Conservation (phyloP, 352 stramenopile species). For the Pythium brassicae region DNA sequence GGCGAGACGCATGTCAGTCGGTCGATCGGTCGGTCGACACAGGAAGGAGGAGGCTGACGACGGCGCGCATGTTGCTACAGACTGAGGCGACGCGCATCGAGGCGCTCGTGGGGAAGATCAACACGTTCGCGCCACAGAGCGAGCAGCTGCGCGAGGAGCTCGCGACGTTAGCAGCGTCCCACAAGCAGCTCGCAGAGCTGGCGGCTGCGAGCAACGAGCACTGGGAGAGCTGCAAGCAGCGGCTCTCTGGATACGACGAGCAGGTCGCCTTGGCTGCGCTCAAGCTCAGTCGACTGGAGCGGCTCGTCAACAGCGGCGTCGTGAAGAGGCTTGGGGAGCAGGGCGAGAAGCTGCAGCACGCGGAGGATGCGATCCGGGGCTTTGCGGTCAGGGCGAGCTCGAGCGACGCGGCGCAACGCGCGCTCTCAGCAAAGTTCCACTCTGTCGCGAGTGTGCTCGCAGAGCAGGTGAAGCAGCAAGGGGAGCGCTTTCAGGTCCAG, state of each 20-base stretch:
- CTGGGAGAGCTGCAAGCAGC: neutral
- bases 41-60: neutral
- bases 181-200: conserved; percentile 5
- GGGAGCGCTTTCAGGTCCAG: conserved; percentile 22
- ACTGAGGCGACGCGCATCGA: conserved; percentile 43
- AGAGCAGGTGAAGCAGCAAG: conserved; percentile 25
- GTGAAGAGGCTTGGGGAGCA: neutral
- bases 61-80: conserved; percentile 13
- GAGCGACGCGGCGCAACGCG: conserved; percentile 21
- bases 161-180: conserved; percentile 8
- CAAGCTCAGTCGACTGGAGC: neutral
- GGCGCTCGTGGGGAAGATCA: conserved; percentile 46
- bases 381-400: conserved; percentile 17
- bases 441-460: conserved; percentile 17
- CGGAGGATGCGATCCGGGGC: conserved; percentile 14
- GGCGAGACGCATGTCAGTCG: neutral
- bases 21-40: no score
- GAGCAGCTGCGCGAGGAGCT: conserved; percentile 25
- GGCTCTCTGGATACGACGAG: neutral
- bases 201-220: neutral
- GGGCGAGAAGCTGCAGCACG: conserved; percentile 9
- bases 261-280: neutral
- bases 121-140: conserved; percentile 40
- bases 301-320: neutral
- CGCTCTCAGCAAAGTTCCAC: conserved; percentile 35